Evolutionary conservation across 75 land plant genomes (phyloP).

Genomic region (Cupressus sempervirens): DNA sequence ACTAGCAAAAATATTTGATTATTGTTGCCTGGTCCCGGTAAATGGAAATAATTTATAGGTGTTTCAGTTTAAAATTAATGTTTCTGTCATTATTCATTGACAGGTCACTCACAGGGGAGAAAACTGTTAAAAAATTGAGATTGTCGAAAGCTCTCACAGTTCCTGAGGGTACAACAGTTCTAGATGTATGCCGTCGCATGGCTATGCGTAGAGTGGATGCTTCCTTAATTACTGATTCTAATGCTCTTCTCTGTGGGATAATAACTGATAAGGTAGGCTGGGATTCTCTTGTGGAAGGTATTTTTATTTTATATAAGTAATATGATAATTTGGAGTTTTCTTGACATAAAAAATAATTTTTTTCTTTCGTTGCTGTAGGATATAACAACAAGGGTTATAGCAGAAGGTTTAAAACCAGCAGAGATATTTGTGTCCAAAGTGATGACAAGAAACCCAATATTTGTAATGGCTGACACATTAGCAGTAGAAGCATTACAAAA

Average conservation of each 20-base stretch:
- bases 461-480: slow-evolving; percentile 74
- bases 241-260: slow-evolving; percentile 82
- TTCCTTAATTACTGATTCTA: slow-evolving; percentile 74
- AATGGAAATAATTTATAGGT: not conserved
- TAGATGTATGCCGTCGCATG: slow-evolving; percentile 80
- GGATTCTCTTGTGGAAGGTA: not conserved
- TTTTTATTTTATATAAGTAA: slow-evolving; percentile 3
- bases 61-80: not conserved
- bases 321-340: not conserved
- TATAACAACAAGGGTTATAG: slow-evolving; percentile 75
- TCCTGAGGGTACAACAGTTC: slow-evolving; percentile 62
- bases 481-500: slow-evolving; percentile 89
- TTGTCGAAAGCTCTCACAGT: slow-evolving; percentile 82
- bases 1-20: not conserved
- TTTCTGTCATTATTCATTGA: not conserved
- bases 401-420: slow-evolving; percentile 68
- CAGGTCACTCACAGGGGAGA: slow-evolving; percentile 51
- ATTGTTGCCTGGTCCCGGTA: not conserved
- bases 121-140: slow-evolving; percentile 75
- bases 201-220: slow-evolving; percentile 83
- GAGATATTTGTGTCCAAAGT: slow-evolving; percentile 75
- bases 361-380: slow-evolving; percentile 35
- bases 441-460: slow-evolving; percentile 81
- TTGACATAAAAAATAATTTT: not conserved
- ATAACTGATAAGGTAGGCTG: slow-evolving; percentile 72